phyloP scores from a whole-genome alignment of 1,284 basidiomycete species.

The Irpex sp. region DNA sequence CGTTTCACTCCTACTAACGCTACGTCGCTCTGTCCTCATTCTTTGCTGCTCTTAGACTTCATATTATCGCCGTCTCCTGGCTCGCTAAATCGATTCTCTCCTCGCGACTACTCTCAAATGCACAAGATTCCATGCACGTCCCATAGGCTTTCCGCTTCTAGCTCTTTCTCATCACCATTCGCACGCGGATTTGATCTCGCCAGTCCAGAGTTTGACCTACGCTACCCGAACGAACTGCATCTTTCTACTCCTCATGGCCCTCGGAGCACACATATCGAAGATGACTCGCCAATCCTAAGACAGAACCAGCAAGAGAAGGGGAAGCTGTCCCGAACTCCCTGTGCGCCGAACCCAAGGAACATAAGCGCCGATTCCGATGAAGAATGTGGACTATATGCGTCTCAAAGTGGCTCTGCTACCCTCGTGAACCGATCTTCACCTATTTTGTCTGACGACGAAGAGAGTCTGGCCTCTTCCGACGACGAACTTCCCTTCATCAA shows the following conservation, averaged over 20 bases:
- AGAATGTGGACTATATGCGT: conserved; percentile 7
- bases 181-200: background rate
- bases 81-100: background rate
- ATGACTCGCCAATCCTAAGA: background rate
- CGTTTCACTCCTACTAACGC: background rate
- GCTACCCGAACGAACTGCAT: background rate
- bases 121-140: background rate
- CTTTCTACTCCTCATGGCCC: background rate
- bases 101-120: background rate
- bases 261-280: background rate
- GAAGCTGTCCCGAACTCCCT: too few species aligned
- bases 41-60: background rate
- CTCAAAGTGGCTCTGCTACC: background rate
- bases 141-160: background rate
- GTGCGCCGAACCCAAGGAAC: too few species aligned
- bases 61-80: background rate
- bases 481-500: background rate
- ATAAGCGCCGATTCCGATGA: background rate
- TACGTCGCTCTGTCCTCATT: background rate
- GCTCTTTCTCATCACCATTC: background rate
- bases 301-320: background rate
- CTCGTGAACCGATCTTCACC: background rate
- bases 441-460: background rate
- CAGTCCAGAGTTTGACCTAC: background rate
- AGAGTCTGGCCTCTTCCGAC: background rate